These are phyloP conservation scores for Punica granatum DNA, from an alignment of 345 rosid species.

Conservation along the genomic window DNA sequence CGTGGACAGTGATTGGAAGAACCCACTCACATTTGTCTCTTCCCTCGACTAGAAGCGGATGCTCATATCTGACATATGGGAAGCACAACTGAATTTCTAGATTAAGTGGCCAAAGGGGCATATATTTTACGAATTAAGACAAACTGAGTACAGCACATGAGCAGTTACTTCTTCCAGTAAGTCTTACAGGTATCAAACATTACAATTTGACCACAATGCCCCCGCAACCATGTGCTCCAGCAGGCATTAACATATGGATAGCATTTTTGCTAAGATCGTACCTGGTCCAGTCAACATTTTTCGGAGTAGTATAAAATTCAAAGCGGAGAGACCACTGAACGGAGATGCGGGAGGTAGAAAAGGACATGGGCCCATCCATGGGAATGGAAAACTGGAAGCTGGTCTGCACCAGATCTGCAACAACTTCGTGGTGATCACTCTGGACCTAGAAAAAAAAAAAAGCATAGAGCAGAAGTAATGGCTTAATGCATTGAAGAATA, in stretches of 20 bases:
- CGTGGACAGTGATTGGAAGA: conserved; percentile 89
- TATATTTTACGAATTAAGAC: not conserved
- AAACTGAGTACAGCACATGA: not conserved
- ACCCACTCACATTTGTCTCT: conserved; percentile 89
- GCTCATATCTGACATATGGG: conserved; percentile 61
- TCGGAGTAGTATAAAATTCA: conserved; percentile 82
- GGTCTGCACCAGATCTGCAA: conserved; percentile 89
- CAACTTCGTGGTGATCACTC: conserved; percentile 92
- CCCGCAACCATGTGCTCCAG: not conserved
- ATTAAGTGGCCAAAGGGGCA: not conserved
- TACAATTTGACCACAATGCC: not conserved
- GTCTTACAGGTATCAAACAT: no score
- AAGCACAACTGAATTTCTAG: not conserved
- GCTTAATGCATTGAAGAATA: not conserved
- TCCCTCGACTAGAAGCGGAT: conserved; percentile 75
- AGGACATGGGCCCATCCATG: conserved; percentile 97
- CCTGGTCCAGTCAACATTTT: conserved; percentile 76
- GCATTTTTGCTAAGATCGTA: conserved; percentile 17
- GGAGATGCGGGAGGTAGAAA: conserved; percentile 68
- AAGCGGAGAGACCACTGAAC: conserved; percentile 89
- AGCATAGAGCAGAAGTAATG: not conserved
- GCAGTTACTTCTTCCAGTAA: not conserved
- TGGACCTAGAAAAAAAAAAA: conserved; percentile 44
- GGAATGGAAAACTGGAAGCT: conserved; percentile 95
- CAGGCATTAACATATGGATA: not conserved